These are phyloP conservation scores for Fusarium sp. DNA, from an alignment of 2,329 filamentous ascomycete genomes.

Conservation along the genomic window DNA sequence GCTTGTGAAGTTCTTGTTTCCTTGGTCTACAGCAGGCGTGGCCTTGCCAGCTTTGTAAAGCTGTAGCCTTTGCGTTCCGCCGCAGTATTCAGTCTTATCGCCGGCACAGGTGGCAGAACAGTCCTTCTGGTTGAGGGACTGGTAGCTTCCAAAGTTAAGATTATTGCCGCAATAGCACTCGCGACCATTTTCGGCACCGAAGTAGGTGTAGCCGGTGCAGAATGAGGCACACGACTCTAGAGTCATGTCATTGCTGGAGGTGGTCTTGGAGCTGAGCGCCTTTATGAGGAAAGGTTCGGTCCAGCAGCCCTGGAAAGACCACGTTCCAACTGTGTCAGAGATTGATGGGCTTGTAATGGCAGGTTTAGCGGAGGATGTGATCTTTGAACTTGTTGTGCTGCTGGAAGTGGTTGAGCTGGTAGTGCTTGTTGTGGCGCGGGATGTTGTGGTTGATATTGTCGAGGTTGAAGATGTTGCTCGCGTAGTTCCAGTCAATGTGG, in stretches of 20 bases:
- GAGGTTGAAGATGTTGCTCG: background rate
- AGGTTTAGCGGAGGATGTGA: conserved; percentile 10
- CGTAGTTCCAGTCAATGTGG: background rate
- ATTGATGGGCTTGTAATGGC: conserved; percentile 45
- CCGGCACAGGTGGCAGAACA: conserved; percentile 53
- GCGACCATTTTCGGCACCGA: conserved; percentile 53
- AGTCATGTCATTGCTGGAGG: conserved; percentile 52
- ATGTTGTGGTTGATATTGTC: background rate
- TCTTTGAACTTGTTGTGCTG: background rate
- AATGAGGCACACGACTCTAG: conserved; percentile 51
- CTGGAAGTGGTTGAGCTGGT: background rate
- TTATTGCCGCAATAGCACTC: conserved; percentile 57
- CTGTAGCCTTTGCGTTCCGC: conserved; percentile 51
- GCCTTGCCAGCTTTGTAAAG: conserved; percentile 48
- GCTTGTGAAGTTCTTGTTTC: conserved; percentile 55
- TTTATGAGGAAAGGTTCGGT: conserved; percentile 51
- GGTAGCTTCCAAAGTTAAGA: conserved; percentile 46
- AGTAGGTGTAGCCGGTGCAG: conserved; percentile 50
- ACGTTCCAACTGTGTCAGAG: conserved; percentile 46
- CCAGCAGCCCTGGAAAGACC: conserved; percentile 54
- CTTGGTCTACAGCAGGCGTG: conserved; percentile 47
- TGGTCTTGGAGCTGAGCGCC: conserved; percentile 48
- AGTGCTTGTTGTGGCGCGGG: background rate
- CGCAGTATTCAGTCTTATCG: conserved; percentile 52
- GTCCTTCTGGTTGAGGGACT: conserved; percentile 49